Evolutionary conservation across 495 filamentous ascomycete species (phyloP).

Genomic region (Glonium stellatum): DNA sequence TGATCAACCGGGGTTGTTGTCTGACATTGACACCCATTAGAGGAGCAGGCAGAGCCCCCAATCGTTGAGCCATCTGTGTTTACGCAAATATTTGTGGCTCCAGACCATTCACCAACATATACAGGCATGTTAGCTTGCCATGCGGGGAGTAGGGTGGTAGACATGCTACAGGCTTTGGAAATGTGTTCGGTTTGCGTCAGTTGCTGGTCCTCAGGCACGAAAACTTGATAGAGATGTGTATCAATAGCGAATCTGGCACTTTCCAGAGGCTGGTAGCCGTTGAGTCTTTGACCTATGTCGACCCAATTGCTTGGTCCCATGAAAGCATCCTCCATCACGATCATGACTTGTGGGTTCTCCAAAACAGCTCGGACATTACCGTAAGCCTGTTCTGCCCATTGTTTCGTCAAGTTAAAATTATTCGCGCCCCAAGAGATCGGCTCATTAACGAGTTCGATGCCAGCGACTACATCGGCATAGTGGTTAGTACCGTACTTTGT

Average conservation of each 20-base stretch:
- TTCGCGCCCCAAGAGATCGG: conserved; percentile 34
- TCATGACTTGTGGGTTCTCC: conserved; percentile 33
- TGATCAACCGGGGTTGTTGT: conserved; percentile 22
- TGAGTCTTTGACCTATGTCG: neutral
- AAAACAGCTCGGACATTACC: conserved; percentile 30
- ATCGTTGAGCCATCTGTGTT: conserved; percentile 33
- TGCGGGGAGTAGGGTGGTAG: conserved; percentile 19
- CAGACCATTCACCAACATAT: conserved; percentile 40
- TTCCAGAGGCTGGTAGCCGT: neutral
- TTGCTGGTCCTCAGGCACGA: conserved; percentile 28
- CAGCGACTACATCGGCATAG: conserved; percentile 41
- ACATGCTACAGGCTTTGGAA: conserved; percentile 34
- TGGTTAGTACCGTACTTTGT: conserved; percentile 36
- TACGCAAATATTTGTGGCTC: conserved; percentile 35
- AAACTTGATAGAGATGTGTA: conserved; percentile 38
- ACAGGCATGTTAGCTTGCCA: conserved; percentile 28
- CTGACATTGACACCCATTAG: conserved; percentile 32
- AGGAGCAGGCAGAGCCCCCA: conserved; percentile 23
- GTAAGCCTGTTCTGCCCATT: conserved; percentile 36
- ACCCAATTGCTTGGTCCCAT: conserved; percentile 29
- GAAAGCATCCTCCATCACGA: conserved; percentile 39
- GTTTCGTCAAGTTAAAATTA: conserved; percentile 30
- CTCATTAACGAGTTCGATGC: conserved; percentile 41
- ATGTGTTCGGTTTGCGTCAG: conserved; percentile 37
- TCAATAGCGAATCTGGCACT: conserved; percentile 33